A percentile compares a stretch with the other conserved stretches of the same genome.
phyloP scores from a whole-genome alignment of 108 stramenopile species.

The Seminavis robusta region DNA sequence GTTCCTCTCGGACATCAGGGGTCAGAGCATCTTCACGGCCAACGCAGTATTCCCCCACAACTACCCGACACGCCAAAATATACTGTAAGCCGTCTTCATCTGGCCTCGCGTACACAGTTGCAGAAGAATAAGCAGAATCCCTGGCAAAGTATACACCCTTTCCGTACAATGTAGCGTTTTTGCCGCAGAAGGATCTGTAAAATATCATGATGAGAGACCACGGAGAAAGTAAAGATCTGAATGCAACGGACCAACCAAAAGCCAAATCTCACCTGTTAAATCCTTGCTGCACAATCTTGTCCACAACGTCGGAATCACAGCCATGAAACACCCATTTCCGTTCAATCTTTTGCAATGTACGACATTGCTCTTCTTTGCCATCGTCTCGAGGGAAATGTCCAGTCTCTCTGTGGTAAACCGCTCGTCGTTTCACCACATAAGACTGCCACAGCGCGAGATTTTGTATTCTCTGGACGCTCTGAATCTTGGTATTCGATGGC shows the following conservation, averaged over 20 bases:
- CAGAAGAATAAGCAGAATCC: conserved; percentile 10
- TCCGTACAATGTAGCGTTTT: conserved; percentile 17
- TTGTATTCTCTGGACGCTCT: conserved; percentile 9
- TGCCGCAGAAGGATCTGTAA: conserved; percentile 21
- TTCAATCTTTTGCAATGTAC: no score
- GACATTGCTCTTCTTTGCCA: no score
- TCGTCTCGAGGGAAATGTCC: no score
- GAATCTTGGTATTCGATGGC: not conserved
- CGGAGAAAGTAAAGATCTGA: no score
- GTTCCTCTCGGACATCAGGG: conserved; percentile 7
- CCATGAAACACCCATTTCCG: conserved; percentile 17
- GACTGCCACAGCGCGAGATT: conserved; percentile 13
- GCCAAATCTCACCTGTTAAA: no score
- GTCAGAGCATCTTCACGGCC: conserved; percentile 2
- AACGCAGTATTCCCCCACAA: conserved; percentile 12
- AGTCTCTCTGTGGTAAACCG: conserved; percentile 1
- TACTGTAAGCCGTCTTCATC: not conserved
- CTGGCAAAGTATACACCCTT: conserved; percentile 24
- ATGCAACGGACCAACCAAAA: no score
- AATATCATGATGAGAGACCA: no score
- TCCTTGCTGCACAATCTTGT: conserved; percentile 20
- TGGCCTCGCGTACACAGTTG: conserved; percentile 1
- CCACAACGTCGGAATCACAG: not conserved
- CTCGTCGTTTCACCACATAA: conserved; percentile 11
- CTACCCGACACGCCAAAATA: conserved; percentile 11